Evolutionary conservation across 2,329 filamentous ascomycete genomes (phyloP), one percentile per base, ranked within the genome.

Genomic region (Alternaria gansuensis): DNA sequence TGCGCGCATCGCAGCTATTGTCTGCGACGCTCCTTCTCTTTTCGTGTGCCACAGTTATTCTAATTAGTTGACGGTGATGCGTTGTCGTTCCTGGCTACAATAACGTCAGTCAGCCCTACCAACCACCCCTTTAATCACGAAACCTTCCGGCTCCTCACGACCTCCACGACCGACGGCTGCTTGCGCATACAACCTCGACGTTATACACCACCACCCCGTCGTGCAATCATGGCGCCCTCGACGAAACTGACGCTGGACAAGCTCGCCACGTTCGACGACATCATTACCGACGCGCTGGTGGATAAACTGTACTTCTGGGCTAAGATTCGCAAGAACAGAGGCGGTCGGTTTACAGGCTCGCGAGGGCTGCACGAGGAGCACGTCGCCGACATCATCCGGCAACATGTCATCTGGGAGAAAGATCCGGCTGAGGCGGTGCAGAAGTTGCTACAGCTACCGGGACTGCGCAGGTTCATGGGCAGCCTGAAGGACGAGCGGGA

Each of bases 231-330:
- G 80, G 69, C 82, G 58, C 72, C 81, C 37, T 53, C 78, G 90
- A 78, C 90, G 85, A 81, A 88, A 90, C 84, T 99, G 70, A 97
- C 93, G 7, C 83, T 98, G 69, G 88, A 89, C 60, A 93, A 96
- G 82, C 82, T 99, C 71, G 90, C 93, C 31, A 90, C 90, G 49
- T 98, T 98, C 82, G 95, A 99, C 80, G 95, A 99, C 79, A 89
- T 98, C 65, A 83, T 96, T 63, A 99, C 95, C 7, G 95, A 99
- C 84, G 91, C 92, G 67, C 87, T 99, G 52, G 89, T 99, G 61
- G 95, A 99, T 79, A 92, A 94, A 81, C 90, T 92, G 9, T 97
- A 91, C 79, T 99, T 95, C 82, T 98, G 95, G 94, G 94, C 94
- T 5, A 91, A 87, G 4, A 97, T 97, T 59, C 93, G 94, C 65